A percentile compares a stretch with the other conserved stretches of the same genome.
Conservation (phyloP, 257 asterid genomes). For the Knoxia roxburghii region DNA sequence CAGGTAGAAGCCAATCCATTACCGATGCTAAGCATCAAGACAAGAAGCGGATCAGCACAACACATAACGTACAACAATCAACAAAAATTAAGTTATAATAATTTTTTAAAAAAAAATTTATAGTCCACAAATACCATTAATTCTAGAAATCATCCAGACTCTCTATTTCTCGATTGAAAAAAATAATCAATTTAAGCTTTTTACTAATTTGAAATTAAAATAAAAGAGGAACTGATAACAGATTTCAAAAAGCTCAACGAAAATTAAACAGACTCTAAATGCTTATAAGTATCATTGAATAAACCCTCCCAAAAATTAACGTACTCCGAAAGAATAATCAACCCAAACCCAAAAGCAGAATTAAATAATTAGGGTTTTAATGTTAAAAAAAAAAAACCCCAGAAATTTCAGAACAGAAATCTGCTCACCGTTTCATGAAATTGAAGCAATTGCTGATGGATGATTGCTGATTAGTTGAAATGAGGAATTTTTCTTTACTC, state of each 20-base stretch:
- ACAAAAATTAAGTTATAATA: neutral
- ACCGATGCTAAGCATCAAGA: conserved; percentile 6
- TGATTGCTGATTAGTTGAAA: conserved; percentile 15
- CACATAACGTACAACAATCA: neutral
- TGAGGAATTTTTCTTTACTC: conserved; percentile 6
- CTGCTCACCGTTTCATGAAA: conserved; percentile 18
- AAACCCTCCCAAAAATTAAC: neutral
- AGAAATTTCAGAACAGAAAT: neutral
- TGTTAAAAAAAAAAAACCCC: neutral
- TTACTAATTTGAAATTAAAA: neutral
- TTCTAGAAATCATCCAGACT: neutral
- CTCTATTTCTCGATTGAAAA: neutral
- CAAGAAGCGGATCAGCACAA: conserved; percentile 2
- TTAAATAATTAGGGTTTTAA: conserved; percentile 10
- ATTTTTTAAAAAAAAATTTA: too few relatives aligned
- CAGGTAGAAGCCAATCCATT: neutral
- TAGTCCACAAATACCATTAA: neutral
- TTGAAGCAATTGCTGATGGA: conserved; percentile 13
- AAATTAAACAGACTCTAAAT: neutral
- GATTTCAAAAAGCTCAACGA: neutral
- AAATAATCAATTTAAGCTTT: neutral
- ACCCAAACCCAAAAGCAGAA: neutral
- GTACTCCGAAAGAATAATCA: neutral
- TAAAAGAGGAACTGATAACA: neutral
- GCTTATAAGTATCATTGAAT: neutral